Evolutionary conservation across 2,329 filamentous ascomycete species (phyloP), one percentile per base, ranked within the genome.

Genomic region (Fusarium sp.): DNA sequence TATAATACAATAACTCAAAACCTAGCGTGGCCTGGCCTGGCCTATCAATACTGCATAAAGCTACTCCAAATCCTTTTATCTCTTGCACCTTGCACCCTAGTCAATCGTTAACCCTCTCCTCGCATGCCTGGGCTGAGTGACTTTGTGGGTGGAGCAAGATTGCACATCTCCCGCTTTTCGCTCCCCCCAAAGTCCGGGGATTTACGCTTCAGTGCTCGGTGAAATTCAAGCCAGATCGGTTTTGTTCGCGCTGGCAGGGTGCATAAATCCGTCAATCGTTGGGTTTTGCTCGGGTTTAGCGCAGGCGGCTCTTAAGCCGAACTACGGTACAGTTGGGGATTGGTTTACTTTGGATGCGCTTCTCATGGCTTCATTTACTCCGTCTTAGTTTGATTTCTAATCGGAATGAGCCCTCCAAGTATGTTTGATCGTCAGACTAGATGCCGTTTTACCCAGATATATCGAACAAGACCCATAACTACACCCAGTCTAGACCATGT

Each of bases 231-330:
- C 34, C 14, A 36, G 17, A 36, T 36, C 34, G 34, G 34, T 15
- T 36, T 36, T 36, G 34, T 17, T 17, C 10, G 17, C 31, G 31
- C 21, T 51, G 33, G 24, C 33, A 26, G 33, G 26, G 33, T 8
- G 39, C n/a, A 31, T 56, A 56, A 56, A 19, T 51, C 52, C 52
- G 52, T 50, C 3, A 9, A 31, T 19, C 34, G 19, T 26, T 57
- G 28, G 47, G n/a, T 43, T 22, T 22, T 17, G 13, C 15, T 56
- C 57, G 51, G 51, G 42, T 60, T 60, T 58, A 56, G 31, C 43
- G 34, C 19, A 34, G 34, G 42, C 7, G 34, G 34, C 14, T 36
- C 34, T 15, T 36, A 36, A 15, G 14, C 34, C 34, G 34, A 36
- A 17, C 33, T 17, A 7, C 11, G 19, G 19, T 19, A 19, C 19